Conservation (phyloP, 306 rosid genomes). For the Prunus fruticosa region DNA sequence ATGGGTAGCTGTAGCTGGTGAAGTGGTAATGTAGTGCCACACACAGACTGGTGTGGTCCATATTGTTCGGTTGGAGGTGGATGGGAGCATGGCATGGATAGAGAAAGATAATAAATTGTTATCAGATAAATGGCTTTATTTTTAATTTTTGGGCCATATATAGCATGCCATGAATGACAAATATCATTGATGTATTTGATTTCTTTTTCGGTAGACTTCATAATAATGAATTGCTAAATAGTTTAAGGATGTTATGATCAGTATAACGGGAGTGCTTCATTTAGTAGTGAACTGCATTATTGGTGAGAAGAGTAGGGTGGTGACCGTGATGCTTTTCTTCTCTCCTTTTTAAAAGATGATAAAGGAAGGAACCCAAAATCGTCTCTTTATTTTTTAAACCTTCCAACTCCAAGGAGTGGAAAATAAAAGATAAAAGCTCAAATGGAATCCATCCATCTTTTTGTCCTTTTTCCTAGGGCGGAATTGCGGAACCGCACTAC, state of each 20-base stretch:
- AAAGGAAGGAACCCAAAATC: background rate
- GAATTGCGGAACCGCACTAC: background rate
- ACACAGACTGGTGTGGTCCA: background rate
- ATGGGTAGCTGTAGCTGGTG: background rate
- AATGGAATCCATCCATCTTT: background rate
- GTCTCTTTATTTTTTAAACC: background rate
- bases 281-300: background rate
- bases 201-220: too few relatives aligned
- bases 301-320: background rate
- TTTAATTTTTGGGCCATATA: too few relatives aligned
- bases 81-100: background rate
- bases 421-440: background rate
- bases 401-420: background rate
- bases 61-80: constrained; percentile 3
- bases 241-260: too few relatives aligned
- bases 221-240: too few relatives aligned
- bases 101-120: background rate
- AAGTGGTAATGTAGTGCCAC: background rate
- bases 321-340: too few relatives aligned
- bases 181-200: too few relatives aligned
- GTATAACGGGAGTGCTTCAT: too few relatives aligned
- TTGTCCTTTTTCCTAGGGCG: background rate
- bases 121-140: background rate
- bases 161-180: too few relatives aligned
- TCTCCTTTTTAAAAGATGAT: too few relatives aligned